Evolutionary conservation across 1,284 basidiomycete species (phyloP).

Genomic region (Melampsora abietis-canadensis): DNA sequence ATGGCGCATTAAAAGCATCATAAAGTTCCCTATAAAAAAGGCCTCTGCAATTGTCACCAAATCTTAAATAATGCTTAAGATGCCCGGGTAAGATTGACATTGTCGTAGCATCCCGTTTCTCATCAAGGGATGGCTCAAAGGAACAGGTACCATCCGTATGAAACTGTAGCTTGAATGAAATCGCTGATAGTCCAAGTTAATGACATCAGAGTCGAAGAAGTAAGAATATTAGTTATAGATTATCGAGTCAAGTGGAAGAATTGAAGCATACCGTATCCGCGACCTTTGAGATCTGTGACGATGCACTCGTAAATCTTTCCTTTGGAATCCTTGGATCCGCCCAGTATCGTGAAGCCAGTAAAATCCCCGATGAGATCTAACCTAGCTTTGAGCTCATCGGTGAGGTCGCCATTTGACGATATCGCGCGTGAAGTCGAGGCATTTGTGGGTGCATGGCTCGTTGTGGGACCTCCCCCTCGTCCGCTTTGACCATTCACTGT

Average conservation of each 20-base stretch:
- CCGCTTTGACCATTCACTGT: background rate
- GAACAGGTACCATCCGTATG: slow-evolving; percentile 34
- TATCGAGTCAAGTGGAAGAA: background rate
- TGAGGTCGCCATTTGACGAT: slow-evolving; percentile 12
- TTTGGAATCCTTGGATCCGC: background rate
- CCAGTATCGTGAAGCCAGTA: slow-evolving; percentile 29
- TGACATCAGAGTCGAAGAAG: background rate
- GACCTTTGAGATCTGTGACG: slow-evolving; percentile 21
- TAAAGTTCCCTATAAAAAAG: slow-evolving; percentile 26
- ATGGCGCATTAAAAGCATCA: slow-evolving; percentile 28
- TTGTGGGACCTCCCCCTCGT: background rate
- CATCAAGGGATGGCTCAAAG: slow-evolving; percentile 24
- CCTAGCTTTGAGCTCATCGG: slow-evolving; percentile 29
- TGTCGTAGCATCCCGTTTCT: slow-evolving; percentile 21
- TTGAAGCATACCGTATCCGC: slow-evolving; percentile 13
- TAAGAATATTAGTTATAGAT: background rate
- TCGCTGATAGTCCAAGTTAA: background rate
- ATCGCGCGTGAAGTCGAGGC: background rate
- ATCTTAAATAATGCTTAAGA: slow-evolving; percentile 11
- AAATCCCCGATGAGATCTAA: slow-evolving; percentile 31
- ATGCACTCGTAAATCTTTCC: slow-evolving; percentile 32
- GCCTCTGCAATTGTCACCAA: background rate
- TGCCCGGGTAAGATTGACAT: slow-evolving; percentile 21
- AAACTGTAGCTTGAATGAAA: slow-evolving; percentile 38
- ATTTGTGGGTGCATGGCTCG: background rate